Base-by-base conservation (phyloP, 1,139 yeast species). In the Nakaseomyces nivariensis region DNA sequence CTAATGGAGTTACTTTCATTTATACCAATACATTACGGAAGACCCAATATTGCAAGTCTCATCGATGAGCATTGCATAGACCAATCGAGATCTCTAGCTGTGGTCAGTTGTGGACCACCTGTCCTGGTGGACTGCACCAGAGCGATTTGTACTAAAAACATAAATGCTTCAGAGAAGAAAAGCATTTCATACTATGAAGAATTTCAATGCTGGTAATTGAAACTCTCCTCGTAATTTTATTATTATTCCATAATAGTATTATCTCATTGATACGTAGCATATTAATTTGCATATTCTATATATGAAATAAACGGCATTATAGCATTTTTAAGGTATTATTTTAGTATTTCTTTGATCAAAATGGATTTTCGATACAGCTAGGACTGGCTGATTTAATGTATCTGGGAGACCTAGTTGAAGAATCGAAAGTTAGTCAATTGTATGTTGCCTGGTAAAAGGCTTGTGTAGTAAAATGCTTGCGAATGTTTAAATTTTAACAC, bases 71-170 rank as follows among this genome's bases (percentile, higher is more conserved):
- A 41, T 13, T 41, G 44, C n/a, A 41, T 27, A 25, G 47, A 45
- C n/a, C 5, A 32, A 9, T 32, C 46, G 10, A 43, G 40, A 2
- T 68, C 79, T 0, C 60, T 75, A 27, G 73, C 74, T 6, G 69
- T 74, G 46, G 66, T 75, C n/a, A 62, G 76, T 1, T 76, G 81
- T 58, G 81, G 79, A 1, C 80, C 77, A 48, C 77, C 77, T 17
- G 61, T 64, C 4, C 70, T 77, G 73, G 79, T 76, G 27, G 87
- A 81, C 63, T 72, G 72, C 43, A 61, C 76, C 11, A 69, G 78
- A 60, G 60, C 60, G 44, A 51, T 60, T 17, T 70, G 71, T n/a
- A 71, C 70, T 5, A 25, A 22, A 25, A 34, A 64, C 6, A 49
- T 57, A 17, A 22, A 48, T 7, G 42, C 48, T 10, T 41, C 58